phyloP scores from a whole-genome alignment of 139 green algal genomes.

The Ulvella scutata region DNA sequence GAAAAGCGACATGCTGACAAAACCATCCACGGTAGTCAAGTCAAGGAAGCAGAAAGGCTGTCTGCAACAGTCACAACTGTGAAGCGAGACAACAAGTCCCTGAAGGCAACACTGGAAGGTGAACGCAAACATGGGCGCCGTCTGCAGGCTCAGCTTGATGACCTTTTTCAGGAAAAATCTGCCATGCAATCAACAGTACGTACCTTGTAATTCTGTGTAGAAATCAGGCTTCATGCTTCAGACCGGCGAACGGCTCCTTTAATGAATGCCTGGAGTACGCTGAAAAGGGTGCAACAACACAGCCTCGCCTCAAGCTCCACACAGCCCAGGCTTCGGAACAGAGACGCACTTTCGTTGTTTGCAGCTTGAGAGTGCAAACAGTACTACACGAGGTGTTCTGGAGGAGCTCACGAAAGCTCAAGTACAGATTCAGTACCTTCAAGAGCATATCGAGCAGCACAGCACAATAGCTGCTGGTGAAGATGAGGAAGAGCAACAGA shows the following conservation, averaged over 20 bases:
- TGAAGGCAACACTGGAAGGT: neutral
- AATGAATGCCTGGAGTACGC: too few species aligned
- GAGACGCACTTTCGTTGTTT: too few species aligned
- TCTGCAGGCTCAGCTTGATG: neutral
- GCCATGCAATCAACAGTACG: neutral
- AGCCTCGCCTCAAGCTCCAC: too few species aligned
- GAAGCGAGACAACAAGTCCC: neutral
- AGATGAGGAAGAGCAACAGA: too few species aligned
- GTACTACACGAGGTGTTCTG: neutral
- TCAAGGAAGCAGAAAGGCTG: neutral
- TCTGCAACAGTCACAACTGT: neutral
- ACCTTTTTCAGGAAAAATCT: neutral
- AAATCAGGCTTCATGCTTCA: too few species aligned
- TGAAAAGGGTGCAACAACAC: too few species aligned
- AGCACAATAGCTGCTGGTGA: too few species aligned
- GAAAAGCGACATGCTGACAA: neutral
- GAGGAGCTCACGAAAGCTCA: neutral
- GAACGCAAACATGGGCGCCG: neutral
- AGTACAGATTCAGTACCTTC: neutral
- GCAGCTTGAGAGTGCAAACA: neutral
- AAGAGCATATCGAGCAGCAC: neutral
- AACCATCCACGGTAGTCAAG: neutral
- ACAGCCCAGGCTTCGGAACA: too few species aligned
- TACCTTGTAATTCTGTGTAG: too few species aligned
- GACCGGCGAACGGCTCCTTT: too few species aligned